Percentiles rank a stretch among this genome's conserved stretches.
Conservation (phyloP, 2,329 filamentous ascomycete species). For the Colletotrichum somersetense region DNA sequence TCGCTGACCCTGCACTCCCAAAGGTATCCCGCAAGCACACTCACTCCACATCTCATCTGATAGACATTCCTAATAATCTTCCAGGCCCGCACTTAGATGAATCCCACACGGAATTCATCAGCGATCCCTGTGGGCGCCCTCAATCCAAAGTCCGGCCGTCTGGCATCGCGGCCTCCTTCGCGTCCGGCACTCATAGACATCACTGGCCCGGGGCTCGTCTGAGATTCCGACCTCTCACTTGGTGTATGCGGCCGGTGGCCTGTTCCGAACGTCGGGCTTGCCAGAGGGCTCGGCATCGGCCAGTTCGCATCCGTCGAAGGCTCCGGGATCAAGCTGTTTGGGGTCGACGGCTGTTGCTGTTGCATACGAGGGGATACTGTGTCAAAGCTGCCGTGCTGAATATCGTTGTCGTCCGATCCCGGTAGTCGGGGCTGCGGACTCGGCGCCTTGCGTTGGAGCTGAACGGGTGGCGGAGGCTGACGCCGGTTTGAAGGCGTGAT, state of each 20-base stretch:
- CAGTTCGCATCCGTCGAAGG: conserved; percentile 32
- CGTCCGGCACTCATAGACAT: not conserved
- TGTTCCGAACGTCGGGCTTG: conserved; percentile 38
- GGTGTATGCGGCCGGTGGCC: conserved; percentile 31
- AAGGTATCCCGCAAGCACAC: conserved; percentile 12
- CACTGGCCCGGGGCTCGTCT: conserved; percentile 22
- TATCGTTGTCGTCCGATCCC: conserved; percentile 28
- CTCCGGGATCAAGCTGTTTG: conserved; percentile 15
- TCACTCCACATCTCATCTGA: not conserved
- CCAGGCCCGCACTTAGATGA: conserved; percentile 29
- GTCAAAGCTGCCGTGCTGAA: conserved; percentile 31
- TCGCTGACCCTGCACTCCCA: conserved; percentile 5
- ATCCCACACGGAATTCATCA: conserved; percentile 41
- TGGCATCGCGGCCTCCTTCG: conserved; percentile 10
- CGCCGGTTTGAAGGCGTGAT: conserved; percentile 40
- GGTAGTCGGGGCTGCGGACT: conserved; percentile 22
- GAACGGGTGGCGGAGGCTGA: conserved; percentile 33
- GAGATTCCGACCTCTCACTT: conserved; percentile 26
- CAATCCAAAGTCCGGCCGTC: conserved; percentile 40
- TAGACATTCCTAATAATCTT: not conserved
- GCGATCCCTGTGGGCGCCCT: conserved; percentile 42
- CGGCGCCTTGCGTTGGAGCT: conserved; percentile 37
- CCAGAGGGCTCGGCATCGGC: conserved; percentile 37
- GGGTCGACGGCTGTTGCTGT: conserved; percentile 24
- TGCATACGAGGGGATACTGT: conserved; percentile 36